Percentiles rank a stretch among this genome's conserved stretches.
phyloP scores from a whole-genome alignment of 306 rosid species.

The Luffa acutangula region DNA sequence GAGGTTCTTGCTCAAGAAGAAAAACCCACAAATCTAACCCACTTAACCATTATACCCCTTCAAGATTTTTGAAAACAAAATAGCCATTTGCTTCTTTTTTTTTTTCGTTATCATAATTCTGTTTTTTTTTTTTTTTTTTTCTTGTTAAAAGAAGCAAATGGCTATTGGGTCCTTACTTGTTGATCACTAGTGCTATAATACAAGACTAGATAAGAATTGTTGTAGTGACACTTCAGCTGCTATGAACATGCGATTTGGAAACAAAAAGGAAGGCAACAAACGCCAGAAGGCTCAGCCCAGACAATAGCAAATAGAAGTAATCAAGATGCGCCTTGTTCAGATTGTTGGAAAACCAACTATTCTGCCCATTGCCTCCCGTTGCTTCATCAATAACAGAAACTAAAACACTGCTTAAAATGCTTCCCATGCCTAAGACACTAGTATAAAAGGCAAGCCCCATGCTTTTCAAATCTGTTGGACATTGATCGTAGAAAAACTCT shows the following conservation, averaged over 20 bases:
- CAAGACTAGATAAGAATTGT: neutral
- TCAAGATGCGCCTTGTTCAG: constrained; percentile 35
- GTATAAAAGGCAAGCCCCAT: constrained; percentile 5
- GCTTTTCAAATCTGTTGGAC: constrained; percentile 36
- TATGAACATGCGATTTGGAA: neutral
- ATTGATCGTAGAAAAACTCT: constrained; percentile 1
- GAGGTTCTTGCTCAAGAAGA: no score
- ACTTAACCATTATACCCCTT: no score
- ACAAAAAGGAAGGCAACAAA: neutral
- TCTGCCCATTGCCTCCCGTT: neutral
- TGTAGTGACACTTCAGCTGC: neutral
- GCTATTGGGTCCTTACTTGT: no score
- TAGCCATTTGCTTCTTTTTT: no score
- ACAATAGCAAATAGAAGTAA: neutral
- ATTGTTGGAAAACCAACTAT: constrained; percentile 15
- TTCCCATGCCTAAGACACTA: neutral
- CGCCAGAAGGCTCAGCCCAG: neutral
- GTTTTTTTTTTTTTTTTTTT: no score
- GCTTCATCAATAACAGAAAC: neutral
- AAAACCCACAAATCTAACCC: no score
- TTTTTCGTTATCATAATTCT: no score
- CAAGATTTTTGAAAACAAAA: no score
- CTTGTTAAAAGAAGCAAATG: no score
- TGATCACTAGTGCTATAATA: neutral
- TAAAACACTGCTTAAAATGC: neutral